Evolutionary conservation across 2,329 filamentous ascomycete genomes (phyloP).

Genomic region (Alternaria arborescens): DNA sequence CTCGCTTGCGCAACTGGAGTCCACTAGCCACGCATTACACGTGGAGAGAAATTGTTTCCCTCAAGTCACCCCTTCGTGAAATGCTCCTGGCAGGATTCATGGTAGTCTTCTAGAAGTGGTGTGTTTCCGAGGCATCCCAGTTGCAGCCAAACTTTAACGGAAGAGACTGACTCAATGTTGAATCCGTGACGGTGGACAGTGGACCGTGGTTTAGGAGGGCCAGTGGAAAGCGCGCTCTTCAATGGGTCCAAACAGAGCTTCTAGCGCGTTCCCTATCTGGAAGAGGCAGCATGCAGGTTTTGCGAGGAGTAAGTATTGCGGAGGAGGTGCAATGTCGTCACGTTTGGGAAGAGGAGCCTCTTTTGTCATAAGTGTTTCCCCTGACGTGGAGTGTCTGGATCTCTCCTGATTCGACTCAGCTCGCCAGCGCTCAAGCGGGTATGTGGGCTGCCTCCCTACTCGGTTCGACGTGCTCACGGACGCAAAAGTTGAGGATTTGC

Average conservation of each 20-base stretch:
- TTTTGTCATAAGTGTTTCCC: background rate
- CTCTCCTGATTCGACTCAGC: slow-evolving; percentile 20
- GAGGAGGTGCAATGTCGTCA: background rate
- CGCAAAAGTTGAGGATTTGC: slow-evolving; percentile 19
- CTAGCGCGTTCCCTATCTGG: slow-evolving; percentile 29
- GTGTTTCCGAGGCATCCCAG: slow-evolving; percentile 18
- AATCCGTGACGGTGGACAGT: slow-evolving; percentile 17
- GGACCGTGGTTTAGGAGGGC: slow-evolving; percentile 15
- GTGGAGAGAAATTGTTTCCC: background rate
- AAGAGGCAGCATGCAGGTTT: slow-evolving; percentile 12
- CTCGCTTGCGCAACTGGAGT: background rate
- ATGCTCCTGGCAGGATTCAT: background rate
- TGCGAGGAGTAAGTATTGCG: slow-evolving; percentile 14
- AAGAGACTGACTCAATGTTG: slow-evolving; percentile 25
- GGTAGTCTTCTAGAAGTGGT: slow-evolving; percentile 13
- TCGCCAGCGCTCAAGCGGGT: slow-evolving; percentile 2
- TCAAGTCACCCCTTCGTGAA: background rate
- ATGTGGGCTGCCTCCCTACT: slow-evolving; percentile 14
- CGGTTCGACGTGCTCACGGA: slow-evolving; percentile 16
- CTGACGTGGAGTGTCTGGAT: slow-evolving; percentile 7
- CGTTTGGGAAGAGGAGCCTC: background rate
- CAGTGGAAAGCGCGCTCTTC: slow-evolving; percentile 9
- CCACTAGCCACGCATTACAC: background rate
- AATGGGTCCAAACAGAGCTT: slow-evolving; percentile 27
- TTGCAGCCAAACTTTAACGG: slow-evolving; percentile 23